Evolutionary conservation across 768 basidiomycete genomes (phyloP).

Genomic region (Inosperma sp.): DNA sequence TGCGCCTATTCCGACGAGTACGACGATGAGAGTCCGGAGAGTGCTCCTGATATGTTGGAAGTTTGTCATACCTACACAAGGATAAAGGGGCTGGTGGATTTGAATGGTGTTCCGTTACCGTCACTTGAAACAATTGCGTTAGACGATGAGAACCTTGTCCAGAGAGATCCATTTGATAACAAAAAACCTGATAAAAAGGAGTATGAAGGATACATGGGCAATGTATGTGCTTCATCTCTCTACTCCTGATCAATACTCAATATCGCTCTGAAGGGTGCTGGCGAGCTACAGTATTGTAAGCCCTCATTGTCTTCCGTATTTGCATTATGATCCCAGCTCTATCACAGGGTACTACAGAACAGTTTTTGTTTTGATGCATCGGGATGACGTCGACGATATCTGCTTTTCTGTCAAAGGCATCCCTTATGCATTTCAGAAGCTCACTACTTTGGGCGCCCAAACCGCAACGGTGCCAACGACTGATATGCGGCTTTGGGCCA

Average conservation of each 20-base stretch:
- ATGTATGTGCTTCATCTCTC: conserved; percentile 25
- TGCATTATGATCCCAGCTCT: neutral
- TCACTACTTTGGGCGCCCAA: conserved; percentile 9
- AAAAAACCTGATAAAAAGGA: conserved; percentile 31
- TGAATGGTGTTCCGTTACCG: conserved; percentile 25
- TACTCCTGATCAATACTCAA: conserved; percentile 3
- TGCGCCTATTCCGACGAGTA: conserved; percentile 19
- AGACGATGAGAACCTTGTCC: conserved; percentile 27
- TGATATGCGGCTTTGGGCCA: conserved; percentile 14
- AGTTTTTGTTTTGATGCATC: conserved; percentile 29
- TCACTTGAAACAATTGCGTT: conserved; percentile 17
- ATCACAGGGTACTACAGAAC: conserved; percentile 22
- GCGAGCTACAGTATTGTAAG: conserved; percentile 29
- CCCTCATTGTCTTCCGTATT: neutral
- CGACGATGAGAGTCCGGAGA: conserved; percentile 7
- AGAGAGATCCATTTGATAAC: conserved; percentile 32
- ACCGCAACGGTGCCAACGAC: conserved; percentile 11
- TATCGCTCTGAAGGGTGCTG: conserved; percentile 18
- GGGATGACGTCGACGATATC: conserved; percentile 18
- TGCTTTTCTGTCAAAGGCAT: conserved; percentile 18
- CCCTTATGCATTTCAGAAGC: conserved; percentile 19
- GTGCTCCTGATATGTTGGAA: conserved; percentile 23
- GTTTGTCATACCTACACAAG: conserved; percentile 16
- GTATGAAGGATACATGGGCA: conserved; percentile 40
- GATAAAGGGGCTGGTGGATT: conserved; percentile 28